These are phyloP conservation scores for Pestalotiopsis sp. DNA, from an alignment of 2,329 filamentous ascomycete genomes.

Conservation along the genomic window DNA sequence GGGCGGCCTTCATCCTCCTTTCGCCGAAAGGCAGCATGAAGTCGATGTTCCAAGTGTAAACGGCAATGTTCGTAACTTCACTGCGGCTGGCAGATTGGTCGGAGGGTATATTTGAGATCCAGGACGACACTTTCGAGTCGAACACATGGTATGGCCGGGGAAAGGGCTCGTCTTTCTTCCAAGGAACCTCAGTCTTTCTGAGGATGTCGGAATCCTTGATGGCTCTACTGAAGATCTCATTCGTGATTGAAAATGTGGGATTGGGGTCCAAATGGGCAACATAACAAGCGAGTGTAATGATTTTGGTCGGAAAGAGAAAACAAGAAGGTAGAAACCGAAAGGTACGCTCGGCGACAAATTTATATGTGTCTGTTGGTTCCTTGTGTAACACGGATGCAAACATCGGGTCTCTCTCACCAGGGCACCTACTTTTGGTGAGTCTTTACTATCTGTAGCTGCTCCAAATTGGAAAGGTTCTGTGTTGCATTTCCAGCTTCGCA, in stretches of 20 bases:
- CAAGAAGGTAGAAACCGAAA: too few relatives aligned
- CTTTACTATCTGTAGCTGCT: too few relatives aligned
- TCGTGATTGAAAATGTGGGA: conserved; percentile 19
- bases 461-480: too few relatives aligned
- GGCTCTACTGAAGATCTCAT: conserved; percentile 23
- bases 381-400: too few relatives aligned
- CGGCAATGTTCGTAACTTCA: conserved; percentile 21
- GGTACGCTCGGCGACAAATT: too few relatives aligned
- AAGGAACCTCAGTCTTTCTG: conserved; percentile 22
- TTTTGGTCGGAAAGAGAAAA: too few relatives aligned
- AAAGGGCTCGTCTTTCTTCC: conserved; percentile 27
- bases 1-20: conserved; percentile 28
- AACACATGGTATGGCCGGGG: conserved; percentile 27
- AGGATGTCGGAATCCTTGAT: conserved; percentile 18
- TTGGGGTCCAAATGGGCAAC: not conserved
- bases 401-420: too few relatives aligned
- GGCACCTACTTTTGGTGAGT: too few relatives aligned
- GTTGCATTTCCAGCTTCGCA: too few relatives aligned
- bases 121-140: conserved; percentile 19
- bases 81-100: not conserved
- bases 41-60: conserved; percentile 36
- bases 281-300: too few relatives aligned
- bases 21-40: conserved; percentile 31
- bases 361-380: too few relatives aligned
- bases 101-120: conserved; percentile 15